Conservation (phyloP, 805 yeast genomes). For the Saccharomycopsis capsularis region DNA sequence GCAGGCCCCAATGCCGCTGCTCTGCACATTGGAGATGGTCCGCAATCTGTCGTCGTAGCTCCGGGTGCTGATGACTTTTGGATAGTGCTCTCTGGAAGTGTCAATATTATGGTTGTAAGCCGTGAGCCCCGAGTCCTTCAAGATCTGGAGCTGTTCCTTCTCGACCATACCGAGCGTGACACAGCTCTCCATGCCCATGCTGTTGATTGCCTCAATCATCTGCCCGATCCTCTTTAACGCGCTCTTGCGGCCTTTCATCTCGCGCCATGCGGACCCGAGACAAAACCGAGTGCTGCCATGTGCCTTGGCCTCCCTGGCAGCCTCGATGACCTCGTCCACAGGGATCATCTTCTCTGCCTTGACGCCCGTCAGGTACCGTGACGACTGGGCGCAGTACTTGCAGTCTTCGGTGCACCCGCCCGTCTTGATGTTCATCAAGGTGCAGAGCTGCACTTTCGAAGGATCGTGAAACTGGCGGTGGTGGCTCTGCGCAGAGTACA, state of each 20-base stretch:
- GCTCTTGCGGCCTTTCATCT: conserved; percentile 69
- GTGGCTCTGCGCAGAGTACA: conserved; percentile 53
- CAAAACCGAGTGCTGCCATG: conserved; percentile 77
- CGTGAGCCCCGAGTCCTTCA: conserved; percentile 66
- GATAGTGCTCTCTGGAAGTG: conserved; percentile 71
- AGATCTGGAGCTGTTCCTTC: conserved; percentile 50
- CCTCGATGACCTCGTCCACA: conserved; percentile 54
- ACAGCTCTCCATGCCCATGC: conserved; percentile 67
- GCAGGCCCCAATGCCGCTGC: conserved; percentile 61
- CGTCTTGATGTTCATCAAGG: conserved; percentile 64
- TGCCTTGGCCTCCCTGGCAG: conserved; percentile 56
- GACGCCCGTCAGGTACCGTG: conserved; percentile 62
- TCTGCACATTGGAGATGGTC: conserved; percentile 58
- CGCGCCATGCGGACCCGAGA: conserved; percentile 87
- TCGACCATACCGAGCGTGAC: conserved; percentile 77
- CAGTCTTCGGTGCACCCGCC: conserved; percentile 85
- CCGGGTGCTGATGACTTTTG: conserved; percentile 65
- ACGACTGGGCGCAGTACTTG: conserved; percentile 73
- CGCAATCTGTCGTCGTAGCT: conserved; percentile 62
- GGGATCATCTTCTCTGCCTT: conserved; percentile 58
- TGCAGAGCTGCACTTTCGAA: conserved; percentile 64
- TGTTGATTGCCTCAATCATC: conserved; percentile 60
- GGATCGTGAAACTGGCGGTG: conserved; percentile 67
- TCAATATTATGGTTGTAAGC: conserved; percentile 80
- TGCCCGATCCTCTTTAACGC: conserved; percentile 54